These are phyloP conservation scores for Sistotremastrum niveocremeum DNA, from an alignment of 768 basidiomycete genomes.

Conservation along the genomic window DNA sequence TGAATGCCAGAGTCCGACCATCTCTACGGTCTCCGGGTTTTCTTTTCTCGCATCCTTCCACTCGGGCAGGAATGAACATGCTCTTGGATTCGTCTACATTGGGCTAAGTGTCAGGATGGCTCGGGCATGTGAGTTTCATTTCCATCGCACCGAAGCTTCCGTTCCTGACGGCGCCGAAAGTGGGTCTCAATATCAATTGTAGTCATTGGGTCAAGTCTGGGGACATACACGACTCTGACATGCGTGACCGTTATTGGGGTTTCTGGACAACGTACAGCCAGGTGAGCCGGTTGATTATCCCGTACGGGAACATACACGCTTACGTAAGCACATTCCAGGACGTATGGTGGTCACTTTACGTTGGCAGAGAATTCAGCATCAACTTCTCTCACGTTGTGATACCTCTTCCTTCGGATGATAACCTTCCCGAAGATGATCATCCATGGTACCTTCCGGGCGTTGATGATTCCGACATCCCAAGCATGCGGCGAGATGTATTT, in stretches of 20 bases:
- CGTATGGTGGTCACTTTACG: constrained; percentile 51
- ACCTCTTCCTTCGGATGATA: background rate
- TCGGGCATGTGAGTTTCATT: constrained; percentile 37
- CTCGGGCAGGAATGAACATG: constrained; percentile 25
- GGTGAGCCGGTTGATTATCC: constrained; percentile 14
- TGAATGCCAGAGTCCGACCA: constrained; percentile 27
- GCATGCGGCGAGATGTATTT: constrained; percentile 19
- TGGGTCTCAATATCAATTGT: constrained; percentile 44
- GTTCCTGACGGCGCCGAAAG: constrained; percentile 15
- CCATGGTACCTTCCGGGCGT: background rate
- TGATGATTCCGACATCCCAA: background rate
- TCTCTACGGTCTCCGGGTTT: constrained; percentile 28
- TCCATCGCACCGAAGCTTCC: background rate
- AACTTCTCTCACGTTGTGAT: constrained; percentile 16
- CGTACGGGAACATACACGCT: background rate
- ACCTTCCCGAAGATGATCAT: background rate
- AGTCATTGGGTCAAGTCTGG: constrained; percentile 41
- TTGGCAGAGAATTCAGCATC: constrained; percentile 45
- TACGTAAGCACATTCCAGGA: constrained; percentile 23
- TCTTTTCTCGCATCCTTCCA: constrained; percentile 26
- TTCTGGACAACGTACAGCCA: constrained; percentile 47
- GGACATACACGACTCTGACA: constrained; percentile 36
- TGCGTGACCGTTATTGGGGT: constrained; percentile 47
- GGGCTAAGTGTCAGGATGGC: constrained; percentile 46
- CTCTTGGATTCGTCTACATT: constrained; percentile 30